Evolutionary conservation across 805 yeast species (phyloP), one percentile per base, ranked within the genome.

Genomic region (Starmerella apis): DNA sequence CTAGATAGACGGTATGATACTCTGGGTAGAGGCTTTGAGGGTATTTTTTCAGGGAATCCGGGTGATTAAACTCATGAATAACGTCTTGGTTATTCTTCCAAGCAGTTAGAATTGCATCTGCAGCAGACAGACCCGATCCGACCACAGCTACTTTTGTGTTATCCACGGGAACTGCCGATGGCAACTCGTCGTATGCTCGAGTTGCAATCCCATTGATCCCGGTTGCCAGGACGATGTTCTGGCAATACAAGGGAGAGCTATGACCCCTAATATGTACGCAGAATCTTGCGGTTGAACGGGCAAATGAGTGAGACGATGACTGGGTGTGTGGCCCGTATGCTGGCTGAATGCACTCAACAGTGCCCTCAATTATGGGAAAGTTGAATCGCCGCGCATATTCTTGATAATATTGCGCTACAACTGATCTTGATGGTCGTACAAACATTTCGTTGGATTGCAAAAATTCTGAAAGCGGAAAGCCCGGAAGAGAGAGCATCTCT

Each of bases 91-190:
- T 20, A 11, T 23, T 37, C 10, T 20, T 8, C 19, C 47, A 42
- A 3, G 49, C 42, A 4, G 35, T 23, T 11, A 56, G 43, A n/a
- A 64, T 54, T 3, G 64, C 63, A 24, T 65, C 68, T 2, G 68
- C 68, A 1, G 68, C 68, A 4, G 65, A 59, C 30, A 65, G 61
- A 1, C 68, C 68, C 2, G 67, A 57, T 1, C 68, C 68, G 14
- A 65, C 41, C 2, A 63, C 59, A 3, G 61, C 55, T 2, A 52
- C 46, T 3, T 55, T 42, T 7, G 24, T 20, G 16, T 10, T 11
- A 7, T 32, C 49, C 3, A 22, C 20, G 11, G 33, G 28, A 13
- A 20, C 56, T 16, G 37, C 22, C n/a, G 25, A 11, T 4, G 36
- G 53, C 44, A 28, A 59, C 47, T 31, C 49, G 23, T 41, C 43